Base-by-base conservation (phyloP, 305 asterid species). In the Fraxinus angustifolia region DNA sequence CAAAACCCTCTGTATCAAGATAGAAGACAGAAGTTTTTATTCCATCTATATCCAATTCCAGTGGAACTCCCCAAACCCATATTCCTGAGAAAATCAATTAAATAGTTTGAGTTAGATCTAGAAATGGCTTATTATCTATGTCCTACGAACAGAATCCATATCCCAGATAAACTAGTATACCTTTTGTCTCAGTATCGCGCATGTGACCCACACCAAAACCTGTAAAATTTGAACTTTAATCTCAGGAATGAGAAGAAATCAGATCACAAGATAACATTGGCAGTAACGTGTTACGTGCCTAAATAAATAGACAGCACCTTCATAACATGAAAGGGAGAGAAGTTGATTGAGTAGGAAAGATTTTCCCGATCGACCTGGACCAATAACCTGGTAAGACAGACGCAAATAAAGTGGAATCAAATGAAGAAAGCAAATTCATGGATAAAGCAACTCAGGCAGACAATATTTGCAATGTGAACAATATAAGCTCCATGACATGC, bases 131-230 rank as follows among this genome's bases (percentile, higher is more conserved):
- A 16, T 56, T 19, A 7, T 62, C n/a, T 19, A 17, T 10, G 3
- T 19, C 73, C 65, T 19, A 73, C 26, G 8, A 35, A 42, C 28
- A 77, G 17, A 7, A 67, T 50, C 36, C 72, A 26, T 48, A 33
- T 72, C 56, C 31, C 33, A 53, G 30, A 0, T 14, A 16, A 50
- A 50, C 6, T 6, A 19, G 79, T 36, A 82, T 80, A 93, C 99
- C 99, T 93, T 96, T 96, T 73, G 99, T 96, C 88, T 96, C 90
- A 62, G 98, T 96, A 81, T 96, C 99, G 71, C 98, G 99, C 97
- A 94, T 84, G 84, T 96, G 99, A 76, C 98, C 98, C 85, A 96
- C 99, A 74, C 98, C 99, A 88, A 96, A 96, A 87, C 99, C 99
- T 96, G 89, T 87, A 84, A 84, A 34, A 65, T 48, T 48, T 14